phyloP scores from a whole-genome alignment of 805 yeast genomes.

The Jamesozyma piceae region DNA sequence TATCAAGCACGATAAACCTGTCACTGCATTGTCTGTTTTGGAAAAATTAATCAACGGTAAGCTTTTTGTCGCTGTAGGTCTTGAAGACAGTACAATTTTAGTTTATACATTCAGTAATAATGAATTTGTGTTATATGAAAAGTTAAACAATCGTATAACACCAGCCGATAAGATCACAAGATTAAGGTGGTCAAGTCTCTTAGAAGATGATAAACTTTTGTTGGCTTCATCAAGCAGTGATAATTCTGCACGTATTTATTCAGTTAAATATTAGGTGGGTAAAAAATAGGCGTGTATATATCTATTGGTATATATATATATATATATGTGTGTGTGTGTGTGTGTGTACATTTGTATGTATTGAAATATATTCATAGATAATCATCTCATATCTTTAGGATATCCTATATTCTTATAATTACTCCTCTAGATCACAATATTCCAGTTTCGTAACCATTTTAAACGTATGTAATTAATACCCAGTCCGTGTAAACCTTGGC shows the following conservation, averaged over 20 bases:
- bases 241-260: constrained; percentile 40
- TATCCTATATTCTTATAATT: neutral
- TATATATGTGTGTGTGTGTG: neutral
- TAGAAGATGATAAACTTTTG: constrained; percentile 29
- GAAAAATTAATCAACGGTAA: constrained; percentile 24
- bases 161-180: constrained; percentile 60
- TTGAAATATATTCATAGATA: neutral
- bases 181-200: constrained; percentile 43
- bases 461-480: constrained; percentile 40
- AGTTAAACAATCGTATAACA: constrained; percentile 33
- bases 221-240: constrained; percentile 59
- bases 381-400: neutral
- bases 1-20: constrained; percentile 44
- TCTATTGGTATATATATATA: neutral
- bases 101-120: constrained; percentile 33
- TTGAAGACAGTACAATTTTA: constrained; percentile 55
- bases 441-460: constrained; percentile 51
- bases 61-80: constrained; percentile 49
- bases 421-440: constrained; percentile 24
- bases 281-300: neutral
- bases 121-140: constrained; percentile 24
- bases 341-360: neutral
- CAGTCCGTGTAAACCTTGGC: constrained; percentile 71
- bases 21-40: constrained; percentile 57
- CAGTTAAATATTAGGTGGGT: constrained; percentile 16